Percentiles rank a stretch among this genome's conserved stretches.
phyloP scores from a whole-genome alignment of 2,329 filamentous ascomycete species.

The Calonectria hongkongensis region DNA sequence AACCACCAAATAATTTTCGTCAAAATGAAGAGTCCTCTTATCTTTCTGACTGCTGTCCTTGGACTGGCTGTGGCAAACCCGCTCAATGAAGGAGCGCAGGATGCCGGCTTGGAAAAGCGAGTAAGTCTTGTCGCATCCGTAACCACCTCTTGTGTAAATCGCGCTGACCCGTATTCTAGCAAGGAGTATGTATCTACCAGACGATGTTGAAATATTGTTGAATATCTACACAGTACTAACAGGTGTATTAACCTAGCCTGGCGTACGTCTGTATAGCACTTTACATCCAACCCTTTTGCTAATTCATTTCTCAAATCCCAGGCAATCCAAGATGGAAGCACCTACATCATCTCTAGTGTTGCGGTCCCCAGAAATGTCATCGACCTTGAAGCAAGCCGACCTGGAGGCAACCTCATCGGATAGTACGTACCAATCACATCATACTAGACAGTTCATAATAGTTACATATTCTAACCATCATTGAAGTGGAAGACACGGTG shows the following conservation, averaged over 20 bases:
- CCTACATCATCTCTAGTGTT: neutral
- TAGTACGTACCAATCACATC: neutral
- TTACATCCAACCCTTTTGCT: neutral
- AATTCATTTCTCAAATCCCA: neutral
- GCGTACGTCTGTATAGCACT: neutral
- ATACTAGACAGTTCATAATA: neutral
- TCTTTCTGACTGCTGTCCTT: neutral
- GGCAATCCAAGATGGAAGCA: neutral
- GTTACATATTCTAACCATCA: neutral
- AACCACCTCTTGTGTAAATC: no score
- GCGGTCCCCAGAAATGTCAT: neutral
- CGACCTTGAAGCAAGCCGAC: neutral
- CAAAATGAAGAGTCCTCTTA: constrained; percentile 7
- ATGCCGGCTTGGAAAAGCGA: neutral
- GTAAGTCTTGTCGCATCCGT: neutral
- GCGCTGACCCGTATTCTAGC: no score
- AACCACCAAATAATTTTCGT: neutral
- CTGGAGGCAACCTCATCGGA: neutral
- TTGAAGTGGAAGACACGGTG: neutral
- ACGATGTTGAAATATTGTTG: neutral
- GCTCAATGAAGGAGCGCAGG: neutral
- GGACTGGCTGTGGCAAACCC: neutral
- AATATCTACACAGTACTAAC: neutral
- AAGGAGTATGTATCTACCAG: neutral
- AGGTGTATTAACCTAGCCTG: neutral